Base-by-base conservation (phyloP, 805 yeast genomes). In the Lipomyces sp. region DNA sequence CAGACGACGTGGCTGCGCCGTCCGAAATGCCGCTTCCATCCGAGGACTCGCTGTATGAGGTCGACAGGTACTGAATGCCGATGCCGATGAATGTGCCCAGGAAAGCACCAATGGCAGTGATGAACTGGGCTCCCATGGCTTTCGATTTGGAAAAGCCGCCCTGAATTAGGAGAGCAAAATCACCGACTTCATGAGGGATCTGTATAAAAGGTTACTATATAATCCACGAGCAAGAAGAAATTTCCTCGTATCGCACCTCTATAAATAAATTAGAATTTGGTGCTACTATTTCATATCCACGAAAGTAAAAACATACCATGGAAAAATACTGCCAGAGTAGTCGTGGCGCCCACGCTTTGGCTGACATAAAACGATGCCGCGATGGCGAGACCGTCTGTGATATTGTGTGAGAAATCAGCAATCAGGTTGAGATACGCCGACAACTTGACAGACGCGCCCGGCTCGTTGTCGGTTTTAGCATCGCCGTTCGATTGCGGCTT, bases 171-270 rank as follows among this genome's bases (percentile, higher is more conserved):
- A 85, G 69, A 0, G 89, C 90, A 68, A 82, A 85, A 63, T 85
- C 93, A 42, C 91, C 90, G 54, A 85, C 77, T 63, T 84, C 88
- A 64, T 85, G 93, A 4, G 93, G 93, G 43, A 84, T 77, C 64
- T 85, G 19, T 11, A 21, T 6, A n/a, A 14, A 11, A 22, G 34
- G 23, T 24, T 31, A 31, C 13, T 42, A 32, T n/a, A 4, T 7
- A 32, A 18, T 29, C 7, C 24, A 28, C 33, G 33, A 14, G 21
- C 6, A 21, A n/a, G n/a, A n/a, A n/a, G n/a, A n/a, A n/a, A 21
- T 13, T 28, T 13, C 32, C 13, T 13, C 32, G 32, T 28, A 28
- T 28, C 32, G 13, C 32, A 13, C 24, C 11, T 23, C 2, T 10
- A 23, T 14, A 26, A 29, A n/a, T n/a, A n/a, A n/a, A n/a, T n/a